These are phyloP conservation scores for Tagetes erecta DNA, from an alignment of 129 eudicot species.

Conservation along the genomic window DNA sequence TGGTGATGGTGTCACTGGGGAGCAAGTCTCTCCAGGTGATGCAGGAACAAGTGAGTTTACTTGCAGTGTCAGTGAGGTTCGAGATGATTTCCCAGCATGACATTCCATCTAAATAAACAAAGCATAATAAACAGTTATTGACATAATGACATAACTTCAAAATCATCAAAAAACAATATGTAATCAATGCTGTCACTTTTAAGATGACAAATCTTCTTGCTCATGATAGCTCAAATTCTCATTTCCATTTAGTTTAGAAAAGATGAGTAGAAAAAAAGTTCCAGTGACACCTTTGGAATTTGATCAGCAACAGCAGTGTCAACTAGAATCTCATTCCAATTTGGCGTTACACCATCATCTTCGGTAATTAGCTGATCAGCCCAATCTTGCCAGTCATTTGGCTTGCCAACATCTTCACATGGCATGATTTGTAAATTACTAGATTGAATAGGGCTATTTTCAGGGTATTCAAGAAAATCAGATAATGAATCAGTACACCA, in stretches of 20 bases:
- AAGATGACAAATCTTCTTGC: background rate
- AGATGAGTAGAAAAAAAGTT: constrained; percentile 1
- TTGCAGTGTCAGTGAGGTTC: constrained; percentile 35
- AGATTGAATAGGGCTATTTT: constrained; percentile 38
- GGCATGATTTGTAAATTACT: constrained; percentile 48
- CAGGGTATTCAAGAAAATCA: constrained; percentile 59
- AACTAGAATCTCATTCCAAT: constrained; percentile 76
- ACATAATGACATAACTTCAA: constrained; percentile 8
- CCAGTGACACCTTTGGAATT: constrained; percentile 54
- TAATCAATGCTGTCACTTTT: background rate
- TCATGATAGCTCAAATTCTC: constrained; percentile 2
- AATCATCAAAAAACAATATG: background rate
- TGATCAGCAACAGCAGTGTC: constrained; percentile 51
- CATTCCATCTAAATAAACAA: constrained; percentile 39
- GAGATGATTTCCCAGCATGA: constrained; percentile 45
- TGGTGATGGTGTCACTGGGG: constrained; percentile 54
- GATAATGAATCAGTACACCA: constrained; percentile 67
- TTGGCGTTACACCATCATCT: constrained; percentile 60
- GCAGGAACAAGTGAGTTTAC: constrained; percentile 49
- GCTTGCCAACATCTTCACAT: constrained; percentile 60
- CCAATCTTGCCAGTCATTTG: constrained; percentile 87
- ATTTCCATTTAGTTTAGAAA: background rate
- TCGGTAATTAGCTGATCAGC: constrained; percentile 81
- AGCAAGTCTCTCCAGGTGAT: constrained; percentile 58
- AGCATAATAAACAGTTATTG: background rate